These are phyloP conservation scores for barrel medic (Medicago truncatula) DNA, from an alignment of 306 rosid species.

Conservation along the genomic window MtrunA17r5.0-ANR NC_053046.1:37163001-37163500, in stretches of 20 bases:
- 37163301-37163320: background rate
- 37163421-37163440: background rate
- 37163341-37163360: background rate
- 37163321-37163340: background rate
- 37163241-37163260: background rate
- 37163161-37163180: conserved; percentile 22
- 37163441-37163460: background rate
- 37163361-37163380: background rate
- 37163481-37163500: background rate
- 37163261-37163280: conserved; percentile 28
- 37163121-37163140: background rate
- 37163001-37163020: conserved; percentile 1
- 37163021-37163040: conserved; percentile 9
- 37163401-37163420: background rate
- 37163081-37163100: too few species aligned
- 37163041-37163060: background rate
- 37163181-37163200: conserved; percentile 27
- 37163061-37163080: background rate
- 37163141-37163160: conserved; percentile 4
- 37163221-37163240: conserved; percentile 8
- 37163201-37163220: background rate
- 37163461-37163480: background rate
- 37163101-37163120: background rate
- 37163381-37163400: background rate
- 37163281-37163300: conserved; percentile 17